Conservation (phyloP, 208 protist genomes). For the Naegleria lovaniensis region DNA sequence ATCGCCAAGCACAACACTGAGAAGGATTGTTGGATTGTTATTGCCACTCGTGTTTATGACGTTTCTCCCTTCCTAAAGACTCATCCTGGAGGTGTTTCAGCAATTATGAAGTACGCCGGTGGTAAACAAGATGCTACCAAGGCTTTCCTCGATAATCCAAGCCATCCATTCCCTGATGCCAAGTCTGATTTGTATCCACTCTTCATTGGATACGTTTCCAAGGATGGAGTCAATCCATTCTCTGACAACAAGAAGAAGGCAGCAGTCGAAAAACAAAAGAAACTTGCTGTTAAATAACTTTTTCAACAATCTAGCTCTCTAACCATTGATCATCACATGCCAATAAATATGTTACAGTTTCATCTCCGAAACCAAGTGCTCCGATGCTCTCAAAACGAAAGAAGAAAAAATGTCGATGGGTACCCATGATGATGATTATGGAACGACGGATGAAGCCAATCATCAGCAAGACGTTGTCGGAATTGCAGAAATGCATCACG, state of each 20-base stretch:
- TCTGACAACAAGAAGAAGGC: background rate
- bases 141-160: background rate
- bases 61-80: conserved; percentile 47
- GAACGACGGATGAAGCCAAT: no score
- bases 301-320: no score
- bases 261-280: background rate
- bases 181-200: background rate
- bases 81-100: conserved; percentile 52
- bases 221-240: background rate
- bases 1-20: conserved; percentile 61
- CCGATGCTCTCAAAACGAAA: no score
- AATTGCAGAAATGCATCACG: no score
- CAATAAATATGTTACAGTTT: no score
- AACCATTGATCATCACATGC: no score
- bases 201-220: background rate
- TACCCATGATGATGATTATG: no score
- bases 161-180: background rate
- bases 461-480: no score
- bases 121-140: conserved; percentile 9
- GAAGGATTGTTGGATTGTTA: conserved; percentile 57
- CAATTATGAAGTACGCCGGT: conserved; percentile 55
- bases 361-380: no score
- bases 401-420: no score
- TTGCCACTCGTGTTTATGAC: conserved; percentile 54
- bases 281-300: background rate